phyloP scores from a whole-genome alignment of 2,329 filamentous ascomycete species.

The Tolypocladium paradoxum region DNA sequence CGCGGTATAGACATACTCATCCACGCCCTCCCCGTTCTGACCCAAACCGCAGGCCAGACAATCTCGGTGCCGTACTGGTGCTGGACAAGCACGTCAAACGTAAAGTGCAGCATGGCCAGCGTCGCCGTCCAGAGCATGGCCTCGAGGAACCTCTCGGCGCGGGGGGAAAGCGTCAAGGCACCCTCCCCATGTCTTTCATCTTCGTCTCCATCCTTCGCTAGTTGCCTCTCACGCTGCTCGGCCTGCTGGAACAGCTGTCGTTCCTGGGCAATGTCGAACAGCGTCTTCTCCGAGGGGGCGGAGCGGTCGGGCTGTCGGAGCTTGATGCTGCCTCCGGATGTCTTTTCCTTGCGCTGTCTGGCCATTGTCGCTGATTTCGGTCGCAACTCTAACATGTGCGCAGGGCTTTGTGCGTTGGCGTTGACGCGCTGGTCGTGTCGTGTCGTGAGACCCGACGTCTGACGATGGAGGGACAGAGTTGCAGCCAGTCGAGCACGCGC shows the following conservation, averaged over 20 bases:
- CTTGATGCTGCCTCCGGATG: constrained; percentile 41
- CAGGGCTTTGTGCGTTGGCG: background rate
- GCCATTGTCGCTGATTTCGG: constrained; percentile 25
- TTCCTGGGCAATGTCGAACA: constrained; percentile 63
- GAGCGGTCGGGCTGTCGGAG: constrained; percentile 61
- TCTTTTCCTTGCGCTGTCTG: constrained; percentile 37
- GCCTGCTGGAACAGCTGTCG: constrained; percentile 44
- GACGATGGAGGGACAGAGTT: background rate
- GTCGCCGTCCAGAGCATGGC: constrained; percentile 48
- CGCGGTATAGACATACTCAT: constrained; percentile 26
- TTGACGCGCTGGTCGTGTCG: background rate
- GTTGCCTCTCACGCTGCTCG: constrained; percentile 24
- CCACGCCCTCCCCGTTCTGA: constrained; percentile 42
- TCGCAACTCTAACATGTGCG: background rate
- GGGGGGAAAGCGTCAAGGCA: constrained; percentile 25
- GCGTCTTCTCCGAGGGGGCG: constrained; percentile 49
- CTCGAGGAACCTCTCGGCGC: constrained; percentile 42
- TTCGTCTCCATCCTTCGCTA: constrained; percentile 10
- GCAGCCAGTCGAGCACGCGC: no score
- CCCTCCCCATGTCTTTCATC: constrained; percentile 18
- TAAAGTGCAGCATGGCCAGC: constrained; percentile 64
- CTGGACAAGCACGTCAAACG: constrained; percentile 68
- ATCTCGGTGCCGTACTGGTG: constrained; percentile 65
- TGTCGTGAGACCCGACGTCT: background rate
- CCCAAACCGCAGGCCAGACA: constrained; percentile 43